Evolutionary conservation across 1,284 basidiomycete species (phyloP), one percentile per base, ranked within the genome.

Genomic region (Cryptococcus sp.): DNA sequence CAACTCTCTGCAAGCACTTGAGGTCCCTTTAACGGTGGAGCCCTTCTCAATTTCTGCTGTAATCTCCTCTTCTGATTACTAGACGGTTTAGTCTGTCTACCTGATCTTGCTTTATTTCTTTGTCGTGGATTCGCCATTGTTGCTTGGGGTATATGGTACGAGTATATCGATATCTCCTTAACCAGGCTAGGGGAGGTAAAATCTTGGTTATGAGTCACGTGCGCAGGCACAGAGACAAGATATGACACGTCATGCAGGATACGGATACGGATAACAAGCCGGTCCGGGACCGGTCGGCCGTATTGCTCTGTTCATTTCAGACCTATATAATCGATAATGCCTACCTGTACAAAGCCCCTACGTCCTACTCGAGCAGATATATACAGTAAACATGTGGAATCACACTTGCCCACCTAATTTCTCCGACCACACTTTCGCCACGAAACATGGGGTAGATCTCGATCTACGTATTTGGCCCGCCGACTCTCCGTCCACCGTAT

Each of bases 41-140:
- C 79, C 59, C 86, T 83, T 63, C 82, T 83, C 22, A 67, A 53
- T 55, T 67, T 67, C 40, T 69, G 66, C 54, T 72, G 69, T 45
- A 74, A 53, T 51, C 70, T 57, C 45, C 66, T 52, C 36, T 67
- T 66, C 24, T 65, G 58, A 44, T 60, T 59, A 7, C 55, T 46
- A 14, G 60, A 58, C 1, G 70, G 72, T 48, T 69, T 70, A 31
- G 59, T 63, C 24, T 58, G 59, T 52, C 62, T 68, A 49, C 61
- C 58, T n/a, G 70, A 71, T 41, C 62, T 50, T 5, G 66, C 61
- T 56, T 73, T 75, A 51, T 60, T 66, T 45, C 73, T 81, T 76
- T 96, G 92, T 54, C 91, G 83, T 62, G 92, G 92, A 73, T 94
- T 96, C 49, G 87, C 90, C 92, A 97, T 96, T n/a, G 7, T 37